These are phyloP conservation scores for Penicillium crystallinum DNA, from an alignment of 495 filamentous ascomycete species.

Conservation along the genomic window DNA sequence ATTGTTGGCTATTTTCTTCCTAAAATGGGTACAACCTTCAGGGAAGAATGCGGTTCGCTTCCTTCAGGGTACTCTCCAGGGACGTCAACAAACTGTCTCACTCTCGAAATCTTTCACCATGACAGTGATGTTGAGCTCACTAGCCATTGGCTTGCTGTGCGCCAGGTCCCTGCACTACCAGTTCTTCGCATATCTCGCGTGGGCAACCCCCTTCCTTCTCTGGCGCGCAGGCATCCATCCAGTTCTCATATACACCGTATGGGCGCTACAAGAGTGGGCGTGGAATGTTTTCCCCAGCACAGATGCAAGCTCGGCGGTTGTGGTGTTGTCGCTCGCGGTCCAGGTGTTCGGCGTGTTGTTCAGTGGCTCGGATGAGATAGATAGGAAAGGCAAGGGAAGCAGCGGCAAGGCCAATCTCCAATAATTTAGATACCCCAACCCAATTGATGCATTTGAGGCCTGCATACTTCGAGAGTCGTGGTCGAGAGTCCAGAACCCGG, in stretches of 20 bases:
- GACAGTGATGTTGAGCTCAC: slow-evolving; percentile 71
- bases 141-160: slow-evolving; percentile 81
- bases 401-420: slow-evolving; percentile 18
- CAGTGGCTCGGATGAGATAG: slow-evolving; percentile 19
- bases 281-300: slow-evolving; percentile 98
- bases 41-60: slow-evolving; percentile 43
- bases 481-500: neutral
- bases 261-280: slow-evolving; percentile 88
- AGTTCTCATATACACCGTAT: slow-evolving; percentile 61
- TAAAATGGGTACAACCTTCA: slow-evolving; percentile 54
- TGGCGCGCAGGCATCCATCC: slow-evolving; percentile 78
- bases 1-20: slow-evolving; percentile 57
- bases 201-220: slow-evolving; percentile 85
- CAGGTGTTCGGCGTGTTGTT: slow-evolving; percentile 50
- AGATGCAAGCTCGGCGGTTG: slow-evolving; percentile 65
- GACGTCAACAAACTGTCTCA: slow-evolving; percentile 47
- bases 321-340: slow-evolving; percentile 63
- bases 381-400: slow-evolving; percentile 6
- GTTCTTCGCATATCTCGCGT: slow-evolving; percentile 90
- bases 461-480: neutral
- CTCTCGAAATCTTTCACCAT: slow-evolving; percentile 73
- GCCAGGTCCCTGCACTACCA: slow-evolving; percentile 93
- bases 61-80: slow-evolving; percentile 47
- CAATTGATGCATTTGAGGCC: neutral
- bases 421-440: slow-evolving; percentile 11